Conservation (phyloP, 257 asterid species). For the Penstemon barbatus region DNA sequence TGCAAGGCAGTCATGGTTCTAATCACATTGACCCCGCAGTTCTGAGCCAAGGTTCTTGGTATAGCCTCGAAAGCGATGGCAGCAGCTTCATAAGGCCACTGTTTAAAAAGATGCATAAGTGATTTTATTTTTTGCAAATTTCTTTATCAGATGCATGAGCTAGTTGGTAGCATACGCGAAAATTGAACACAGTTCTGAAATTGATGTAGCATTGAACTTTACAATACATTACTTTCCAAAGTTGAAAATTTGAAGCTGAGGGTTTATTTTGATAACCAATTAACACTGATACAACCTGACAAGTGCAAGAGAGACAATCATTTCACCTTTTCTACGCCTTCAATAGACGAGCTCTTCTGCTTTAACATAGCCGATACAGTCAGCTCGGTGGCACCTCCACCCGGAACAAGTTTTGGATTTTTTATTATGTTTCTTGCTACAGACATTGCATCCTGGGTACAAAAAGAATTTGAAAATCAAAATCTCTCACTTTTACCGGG, state of each 20-base stretch:
- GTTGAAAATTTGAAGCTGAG: too few species aligned
- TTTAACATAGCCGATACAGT: constrained; percentile 90
- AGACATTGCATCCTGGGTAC: constrained; percentile 87
- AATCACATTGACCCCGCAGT: constrained; percentile 95
- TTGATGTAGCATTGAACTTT: too few species aligned
- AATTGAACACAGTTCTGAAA: too few species aligned
- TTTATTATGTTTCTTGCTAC: constrained; percentile 94
- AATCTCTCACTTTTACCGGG: neutral
- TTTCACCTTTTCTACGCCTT: constrained; percentile 88
- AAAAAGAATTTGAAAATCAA: constrained; percentile 20
- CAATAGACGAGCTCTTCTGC: constrained; percentile 86
- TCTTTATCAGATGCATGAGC: too few species aligned
- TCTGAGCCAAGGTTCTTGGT: constrained; percentile 96
- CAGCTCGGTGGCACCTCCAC: constrained; percentile 97
- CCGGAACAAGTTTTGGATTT: constrained; percentile 95
- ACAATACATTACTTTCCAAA: too few species aligned
- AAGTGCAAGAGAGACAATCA: neutral
- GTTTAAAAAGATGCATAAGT: constrained; percentile 18
- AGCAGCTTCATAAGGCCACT: constrained; percentile 99
- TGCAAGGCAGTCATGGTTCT: constrained; percentile 93
- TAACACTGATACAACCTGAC: neutral
- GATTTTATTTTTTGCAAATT: neutral
- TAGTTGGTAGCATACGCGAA: too few species aligned
- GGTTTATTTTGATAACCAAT: too few species aligned
- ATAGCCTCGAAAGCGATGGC: constrained; percentile 97